phyloP scores from a whole-genome alignment of 2,329 filamentous ascomycete species.

The Ceratocystis ficicola region DNA sequence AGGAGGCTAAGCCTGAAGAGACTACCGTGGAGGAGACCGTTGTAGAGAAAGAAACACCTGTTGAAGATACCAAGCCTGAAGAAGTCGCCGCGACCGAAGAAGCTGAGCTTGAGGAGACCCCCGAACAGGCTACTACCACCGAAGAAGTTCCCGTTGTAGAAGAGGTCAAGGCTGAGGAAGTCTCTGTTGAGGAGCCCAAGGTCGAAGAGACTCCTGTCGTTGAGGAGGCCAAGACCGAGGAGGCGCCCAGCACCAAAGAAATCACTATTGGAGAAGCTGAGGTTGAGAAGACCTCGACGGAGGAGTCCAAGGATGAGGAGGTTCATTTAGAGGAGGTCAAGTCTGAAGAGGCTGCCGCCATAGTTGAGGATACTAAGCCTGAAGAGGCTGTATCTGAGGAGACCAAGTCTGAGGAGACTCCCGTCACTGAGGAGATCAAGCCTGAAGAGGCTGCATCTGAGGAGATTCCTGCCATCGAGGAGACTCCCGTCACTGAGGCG shows the following conservation, averaged over 20 bases:
- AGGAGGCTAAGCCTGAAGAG: conserved; percentile 50
- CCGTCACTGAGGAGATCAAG: conserved; percentile 39
- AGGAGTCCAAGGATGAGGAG: not conserved
- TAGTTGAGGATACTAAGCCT: conserved; percentile 46
- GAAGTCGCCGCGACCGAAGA: not conserved
- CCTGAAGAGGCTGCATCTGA: conserved; percentile 32
- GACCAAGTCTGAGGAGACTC: no score
- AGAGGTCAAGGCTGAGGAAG: conserved; percentile 42
- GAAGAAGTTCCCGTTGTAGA: conserved; percentile 21
- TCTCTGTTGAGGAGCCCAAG: conserved; percentile 54
- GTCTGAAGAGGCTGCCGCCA: conserved; percentile 34
- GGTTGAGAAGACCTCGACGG: conserved; percentile 10
- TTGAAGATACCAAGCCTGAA: conserved; percentile 35
- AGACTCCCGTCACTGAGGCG: conserved; percentile 27
- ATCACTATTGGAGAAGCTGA: conserved; percentile 25
- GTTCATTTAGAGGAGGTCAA: conserved; percentile 11
- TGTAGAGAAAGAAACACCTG: conserved; percentile 18
- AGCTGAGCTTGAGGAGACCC: not conserved
- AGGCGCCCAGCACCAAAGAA: conserved; percentile 49
- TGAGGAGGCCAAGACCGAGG: conserved; percentile 35
- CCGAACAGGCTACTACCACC: not conserved
- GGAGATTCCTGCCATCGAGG: conserved; percentile 31
- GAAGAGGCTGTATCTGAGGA: conserved; percentile 29
- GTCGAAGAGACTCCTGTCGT: conserved; percentile 65
- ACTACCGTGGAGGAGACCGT: conserved; percentile 45